Conservation (phyloP, 768 basidiomycete genomes). For the Dioszegia aurantiaca region DNA sequence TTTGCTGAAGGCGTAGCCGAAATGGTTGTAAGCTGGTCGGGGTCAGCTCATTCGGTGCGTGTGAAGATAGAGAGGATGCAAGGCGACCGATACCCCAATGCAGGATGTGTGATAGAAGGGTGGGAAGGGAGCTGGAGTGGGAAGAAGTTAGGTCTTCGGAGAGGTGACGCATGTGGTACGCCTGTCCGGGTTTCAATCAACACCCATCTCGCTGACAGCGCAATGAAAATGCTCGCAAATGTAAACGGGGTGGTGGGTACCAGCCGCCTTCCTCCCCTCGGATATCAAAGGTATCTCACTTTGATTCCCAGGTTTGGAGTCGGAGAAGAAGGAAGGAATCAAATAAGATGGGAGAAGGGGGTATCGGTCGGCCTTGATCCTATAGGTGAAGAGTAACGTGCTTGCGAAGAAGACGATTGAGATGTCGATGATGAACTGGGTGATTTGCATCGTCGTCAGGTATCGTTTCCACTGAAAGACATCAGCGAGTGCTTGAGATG, state of each 20-base stretch:
- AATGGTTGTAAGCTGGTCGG: conserved; percentile 70
- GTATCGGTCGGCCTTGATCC: conserved; percentile 31
- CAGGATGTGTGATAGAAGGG: background rate
- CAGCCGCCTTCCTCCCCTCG: background rate
- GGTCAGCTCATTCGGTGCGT: background rate
- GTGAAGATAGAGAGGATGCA: background rate
- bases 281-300: background rate
- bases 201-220: no score
- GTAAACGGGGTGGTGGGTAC: background rate
- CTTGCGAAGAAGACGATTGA: conserved; percentile 91
- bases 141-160: no score
- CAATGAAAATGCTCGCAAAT: no score
- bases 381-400: conserved; percentile 56
- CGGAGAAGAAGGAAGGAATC: conserved; percentile 18
- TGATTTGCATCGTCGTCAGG: conserved; percentile 92
- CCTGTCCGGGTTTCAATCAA: no score
- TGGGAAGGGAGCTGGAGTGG: background rate
- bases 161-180: no score
- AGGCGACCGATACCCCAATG: conserved; percentile 12
- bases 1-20: conserved; percentile 61
- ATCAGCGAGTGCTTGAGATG: conserved; percentile 8
- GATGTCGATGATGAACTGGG: conserved; percentile 90
- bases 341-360: conserved; percentile 18
- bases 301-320: conserved; percentile 2
- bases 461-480: conserved; percentile 93